Evolutionary conservation across 768 basidiomycete species (phyloP).

Genomic region (Lentinula aciculospora): DNA sequence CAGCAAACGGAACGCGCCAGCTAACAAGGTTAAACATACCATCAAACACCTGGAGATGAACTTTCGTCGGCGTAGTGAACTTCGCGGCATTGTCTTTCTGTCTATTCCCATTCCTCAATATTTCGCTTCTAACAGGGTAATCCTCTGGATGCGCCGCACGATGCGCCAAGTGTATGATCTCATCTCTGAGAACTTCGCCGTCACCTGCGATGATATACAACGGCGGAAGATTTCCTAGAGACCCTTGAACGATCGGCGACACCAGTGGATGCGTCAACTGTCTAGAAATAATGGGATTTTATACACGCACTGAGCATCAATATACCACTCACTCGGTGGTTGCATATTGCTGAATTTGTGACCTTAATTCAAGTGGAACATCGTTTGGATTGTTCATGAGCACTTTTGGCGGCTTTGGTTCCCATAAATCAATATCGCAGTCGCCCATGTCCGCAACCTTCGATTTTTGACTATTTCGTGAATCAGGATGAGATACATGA

Average conservation of each 20-base stretch:
- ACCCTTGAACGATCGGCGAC: constrained; percentile 66
- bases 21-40: constrained; percentile 31
- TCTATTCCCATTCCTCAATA: constrained; percentile 37
- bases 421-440: constrained; percentile 32
- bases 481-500: neutral
- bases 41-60: constrained; percentile 74
- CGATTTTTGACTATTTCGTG: neutral
- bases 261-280: constrained; percentile 67
- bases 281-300: constrained; percentile 19
- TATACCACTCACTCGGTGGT: constrained; percentile 52
- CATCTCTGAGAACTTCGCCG: constrained; percentile 72
- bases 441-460: constrained; percentile 10
- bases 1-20: neutral
- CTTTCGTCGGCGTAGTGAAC: constrained; percentile 49
- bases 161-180: constrained; percentile 74
- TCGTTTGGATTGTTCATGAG: constrained; percentile 42
- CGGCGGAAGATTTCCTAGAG: constrained; percentile 71
- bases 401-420: constrained; percentile 53
- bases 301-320: neutral
- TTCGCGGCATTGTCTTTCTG: constrained; percentile 47
- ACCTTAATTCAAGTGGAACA: constrained; percentile 40
- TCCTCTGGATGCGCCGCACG: constrained; percentile 68
- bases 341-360: constrained; percentile 77
- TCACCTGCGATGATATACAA: constrained; percentile 70
- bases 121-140: constrained; percentile 54